Evolutionary conservation across 2,329 filamentous ascomycete species (phyloP).

Genomic region (Clathrospora elynae): DNA sequence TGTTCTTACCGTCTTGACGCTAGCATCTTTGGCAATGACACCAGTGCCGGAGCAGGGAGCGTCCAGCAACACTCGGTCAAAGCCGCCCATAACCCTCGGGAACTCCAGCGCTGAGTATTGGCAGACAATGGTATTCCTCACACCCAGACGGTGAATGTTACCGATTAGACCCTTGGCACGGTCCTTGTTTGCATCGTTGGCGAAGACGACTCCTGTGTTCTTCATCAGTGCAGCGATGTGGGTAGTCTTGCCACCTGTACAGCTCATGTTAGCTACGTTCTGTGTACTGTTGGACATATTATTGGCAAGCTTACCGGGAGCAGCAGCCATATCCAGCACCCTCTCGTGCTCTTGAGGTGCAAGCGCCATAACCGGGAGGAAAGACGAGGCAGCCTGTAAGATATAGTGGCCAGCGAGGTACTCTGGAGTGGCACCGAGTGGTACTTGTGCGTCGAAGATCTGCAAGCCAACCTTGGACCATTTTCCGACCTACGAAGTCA

Average conservation of each 20-base stretch:
- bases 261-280: too few relatives aligned
- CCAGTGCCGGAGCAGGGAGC: slow-evolving; percentile 96
- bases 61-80: slow-evolving; percentile 92
- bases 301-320: slow-evolving; percentile 56
- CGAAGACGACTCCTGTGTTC: slow-evolving; percentile 93
- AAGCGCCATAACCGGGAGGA: slow-evolving; percentile 96
- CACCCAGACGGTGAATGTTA: slow-evolving; percentile 90
- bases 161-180: slow-evolving; percentile 97
- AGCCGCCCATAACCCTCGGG: slow-evolving; percentile 91
- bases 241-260: slow-evolving; percentile 94
- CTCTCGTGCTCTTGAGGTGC: slow-evolving; percentile 92
- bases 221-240: slow-evolving; percentile 97
- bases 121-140: slow-evolving; percentile 92
- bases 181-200: slow-evolving; percentile 93
- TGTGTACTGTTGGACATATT: too few relatives aligned
- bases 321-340: slow-evolving; percentile 90
- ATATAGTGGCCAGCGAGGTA: slow-evolving; percentile 98
- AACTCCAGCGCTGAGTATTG: slow-evolving; percentile 95
- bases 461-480: slow-evolving; percentile 98
- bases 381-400: slow-evolving; percentile 92
- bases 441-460: slow-evolving; percentile 87
- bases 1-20: slow-evolving; percentile 74
- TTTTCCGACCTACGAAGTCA: too few relatives aligned
- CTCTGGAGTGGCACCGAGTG: slow-evolving; percentile 92
- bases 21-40: slow-evolving; percentile 95